These are phyloP conservation scores for Crepidotus variabilis DNA, from an alignment of 768 basidiomycete genomes.

Conservation along the genomic window DNA sequence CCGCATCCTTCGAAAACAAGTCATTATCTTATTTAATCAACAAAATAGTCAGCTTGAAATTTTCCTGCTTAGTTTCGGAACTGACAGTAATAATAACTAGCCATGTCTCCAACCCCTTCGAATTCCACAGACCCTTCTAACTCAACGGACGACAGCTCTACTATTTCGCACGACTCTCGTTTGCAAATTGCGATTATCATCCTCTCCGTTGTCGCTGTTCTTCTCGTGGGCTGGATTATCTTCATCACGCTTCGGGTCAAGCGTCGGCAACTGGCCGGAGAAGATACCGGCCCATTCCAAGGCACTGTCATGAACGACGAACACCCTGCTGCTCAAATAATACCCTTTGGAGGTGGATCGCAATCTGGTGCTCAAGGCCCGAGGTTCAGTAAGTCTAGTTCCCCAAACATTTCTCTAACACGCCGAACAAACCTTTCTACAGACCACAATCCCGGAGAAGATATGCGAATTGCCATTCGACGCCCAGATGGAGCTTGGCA, in stretches of 20 bases:
- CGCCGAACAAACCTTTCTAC: not conserved
- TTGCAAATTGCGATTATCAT: constrained; percentile 26
- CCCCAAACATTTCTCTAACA: not conserved
- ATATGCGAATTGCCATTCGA: constrained; percentile 56
- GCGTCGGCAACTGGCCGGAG: constrained; percentile 19
- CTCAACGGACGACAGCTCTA: not conserved
- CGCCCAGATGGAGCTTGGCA: constrained; percentile 55
- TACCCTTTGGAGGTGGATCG: constrained; percentile 35
- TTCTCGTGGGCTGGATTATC: constrained; percentile 26
- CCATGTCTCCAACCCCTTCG: constrained; percentile 9
- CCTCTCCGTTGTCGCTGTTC: constrained; percentile 24
- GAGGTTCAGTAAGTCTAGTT: constrained; percentile 31
- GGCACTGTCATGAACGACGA: constrained; percentile 25
- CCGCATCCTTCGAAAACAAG: too few relatives aligned
- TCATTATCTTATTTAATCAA: too few relatives aligned
- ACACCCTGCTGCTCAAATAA: constrained; percentile 38
- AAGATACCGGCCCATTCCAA: constrained; percentile 23
- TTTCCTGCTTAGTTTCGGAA: too few relatives aligned
- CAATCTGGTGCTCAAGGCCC: constrained; percentile 24
- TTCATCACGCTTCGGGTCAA: constrained; percentile 30
- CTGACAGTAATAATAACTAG: constrained; percentile 34
- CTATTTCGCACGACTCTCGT: constrained; percentile 24
- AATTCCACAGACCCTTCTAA: not conserved
- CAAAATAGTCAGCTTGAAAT: too few relatives aligned
- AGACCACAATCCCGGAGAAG: constrained; percentile 47